These are phyloP conservation scores for Jackrogersella minutella DNA, from an alignment of 495 filamentous ascomycete species.

Conservation along the genomic window DNA sequence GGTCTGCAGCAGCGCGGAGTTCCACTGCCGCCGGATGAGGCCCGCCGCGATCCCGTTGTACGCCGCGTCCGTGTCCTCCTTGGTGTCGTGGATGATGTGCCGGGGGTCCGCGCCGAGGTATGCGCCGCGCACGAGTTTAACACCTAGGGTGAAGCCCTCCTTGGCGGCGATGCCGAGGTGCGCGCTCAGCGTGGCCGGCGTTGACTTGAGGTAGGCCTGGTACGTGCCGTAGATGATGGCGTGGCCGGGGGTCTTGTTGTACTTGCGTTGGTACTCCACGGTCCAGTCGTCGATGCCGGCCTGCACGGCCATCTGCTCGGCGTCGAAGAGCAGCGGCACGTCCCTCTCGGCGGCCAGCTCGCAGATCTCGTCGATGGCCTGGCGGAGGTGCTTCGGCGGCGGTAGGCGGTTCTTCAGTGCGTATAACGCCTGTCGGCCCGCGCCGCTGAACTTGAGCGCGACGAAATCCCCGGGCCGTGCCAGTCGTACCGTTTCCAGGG, in stretches of 20 bases:
- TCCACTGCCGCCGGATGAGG: constrained; percentile 54
- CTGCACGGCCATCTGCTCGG: constrained; percentile 85
- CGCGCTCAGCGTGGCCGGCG: constrained; percentile 66
- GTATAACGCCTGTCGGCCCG: constrained; percentile 77
- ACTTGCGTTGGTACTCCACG: constrained; percentile 74
- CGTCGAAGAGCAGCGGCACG: constrained; percentile 84
- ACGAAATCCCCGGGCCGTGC: constrained; percentile 81
- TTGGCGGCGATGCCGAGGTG: constrained; percentile 72
- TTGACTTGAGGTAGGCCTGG: constrained; percentile 83
- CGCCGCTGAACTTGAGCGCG: constrained; percentile 93
- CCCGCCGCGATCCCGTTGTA: constrained; percentile 52
- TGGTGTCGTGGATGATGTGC: constrained; percentile 78
- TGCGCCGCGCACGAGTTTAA: constrained; percentile 92
- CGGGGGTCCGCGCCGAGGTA: constrained; percentile 85
- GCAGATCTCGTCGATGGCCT: constrained; percentile 79
- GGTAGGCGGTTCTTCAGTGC: constrained; percentile 64
- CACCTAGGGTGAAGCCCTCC: constrained; percentile 80
- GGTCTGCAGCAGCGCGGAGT: constrained; percentile 58
- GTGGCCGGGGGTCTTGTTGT: constrained; percentile 68
- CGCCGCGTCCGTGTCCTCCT: constrained; percentile 72
- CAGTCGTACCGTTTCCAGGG: constrained; percentile 78
- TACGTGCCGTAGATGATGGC: constrained; percentile 71
- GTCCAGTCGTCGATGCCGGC: constrained; percentile 88
- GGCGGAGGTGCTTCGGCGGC: constrained; percentile 68
- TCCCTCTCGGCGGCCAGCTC: constrained; percentile 73